Percentiles rank a stretch among this genome's conserved stretches.
Evolutionary conservation across 2,329 filamentous ascomycete genomes (phyloP).

Genomic region (Thelonectria rubi): DNA sequence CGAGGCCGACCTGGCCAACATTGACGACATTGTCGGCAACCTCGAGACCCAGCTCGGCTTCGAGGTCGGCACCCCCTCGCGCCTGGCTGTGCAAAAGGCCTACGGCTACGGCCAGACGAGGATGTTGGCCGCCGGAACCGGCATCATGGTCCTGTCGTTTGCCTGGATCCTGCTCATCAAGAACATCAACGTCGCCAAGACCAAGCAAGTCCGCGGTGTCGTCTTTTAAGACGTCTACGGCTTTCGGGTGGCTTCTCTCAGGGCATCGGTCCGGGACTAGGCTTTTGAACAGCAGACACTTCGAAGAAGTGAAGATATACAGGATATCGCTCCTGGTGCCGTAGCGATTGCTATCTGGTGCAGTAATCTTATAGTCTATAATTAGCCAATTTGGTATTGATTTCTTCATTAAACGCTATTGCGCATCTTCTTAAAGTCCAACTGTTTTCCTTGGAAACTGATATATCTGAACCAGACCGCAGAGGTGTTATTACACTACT

Average conservation of each 20-base stretch:
- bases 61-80: slow-evolving; percentile 51
- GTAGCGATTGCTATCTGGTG: not conserved
- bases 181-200: slow-evolving; percentile 58
- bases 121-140: slow-evolving; percentile 51
- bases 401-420: not conserved
- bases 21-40: slow-evolving; percentile 60
- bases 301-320: not conserved
- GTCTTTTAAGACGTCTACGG: slow-evolving; percentile 52
- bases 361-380: not conserved
- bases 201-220: slow-evolving; percentile 58
- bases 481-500: no score
- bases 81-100: slow-evolving; percentile 64
- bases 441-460: no score
- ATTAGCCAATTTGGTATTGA: not conserved
- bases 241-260: no score
- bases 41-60: slow-evolving; percentile 61
- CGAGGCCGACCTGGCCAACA: slow-evolving; percentile 43
- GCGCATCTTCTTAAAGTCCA: no score
- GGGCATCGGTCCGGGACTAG: no score
- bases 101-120: slow-evolving; percentile 61
- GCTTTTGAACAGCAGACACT: not conserved
- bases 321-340: not conserved
- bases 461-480: no score
- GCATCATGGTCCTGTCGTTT: slow-evolving; percentile 41
- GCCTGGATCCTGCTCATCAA: slow-evolving; percentile 54